phyloP scores from a whole-genome alignment of 177 flowering plant genomes.

The Telopea speciosissima region DNA sequence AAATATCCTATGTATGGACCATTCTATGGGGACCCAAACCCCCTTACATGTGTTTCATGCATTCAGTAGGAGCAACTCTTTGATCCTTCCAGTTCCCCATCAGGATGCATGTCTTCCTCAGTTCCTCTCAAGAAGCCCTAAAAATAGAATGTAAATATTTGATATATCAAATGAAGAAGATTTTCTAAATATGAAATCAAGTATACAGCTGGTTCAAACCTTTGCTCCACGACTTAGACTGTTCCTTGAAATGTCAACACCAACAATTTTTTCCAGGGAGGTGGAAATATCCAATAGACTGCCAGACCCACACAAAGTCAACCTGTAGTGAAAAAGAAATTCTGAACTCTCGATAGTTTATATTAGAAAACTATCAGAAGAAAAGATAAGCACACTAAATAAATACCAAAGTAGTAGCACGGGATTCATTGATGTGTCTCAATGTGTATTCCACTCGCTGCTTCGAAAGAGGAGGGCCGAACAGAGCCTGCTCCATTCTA shows the following conservation, averaged over 20 bases:
- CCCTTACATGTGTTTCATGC: not conserved
- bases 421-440: constrained; percentile 59
- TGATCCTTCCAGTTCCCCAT: not conserved
- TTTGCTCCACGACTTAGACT: constrained; percentile 87
- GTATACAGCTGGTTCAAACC: constrained; percentile 31
- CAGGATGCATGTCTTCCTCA: no score
- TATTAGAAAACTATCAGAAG: not conserved
- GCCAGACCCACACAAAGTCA: constrained; percentile 99
- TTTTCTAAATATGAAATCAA: not conserved
- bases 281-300: constrained; percentile 68
- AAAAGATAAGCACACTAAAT: not conserved
- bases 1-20: not conserved
- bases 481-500: constrained; percentile 96
- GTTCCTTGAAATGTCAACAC: constrained; percentile 84
- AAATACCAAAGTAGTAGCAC: constrained; percentile 69
- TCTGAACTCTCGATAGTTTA: not conserved
- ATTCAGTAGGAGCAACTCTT: not conserved
- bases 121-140: not conserved
- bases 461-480: constrained; percentile 91
- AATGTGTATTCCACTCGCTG: constrained; percentile 90
- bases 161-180: not conserved
- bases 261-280: constrained; percentile 65
- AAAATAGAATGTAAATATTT: not conserved
- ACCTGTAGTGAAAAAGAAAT: constrained; percentile 41
- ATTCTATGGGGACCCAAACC: not conserved